Evolutionary conservation across 179 eudicot genomes (phyloP).

Genomic region (Spinacia oleracea): DNA sequence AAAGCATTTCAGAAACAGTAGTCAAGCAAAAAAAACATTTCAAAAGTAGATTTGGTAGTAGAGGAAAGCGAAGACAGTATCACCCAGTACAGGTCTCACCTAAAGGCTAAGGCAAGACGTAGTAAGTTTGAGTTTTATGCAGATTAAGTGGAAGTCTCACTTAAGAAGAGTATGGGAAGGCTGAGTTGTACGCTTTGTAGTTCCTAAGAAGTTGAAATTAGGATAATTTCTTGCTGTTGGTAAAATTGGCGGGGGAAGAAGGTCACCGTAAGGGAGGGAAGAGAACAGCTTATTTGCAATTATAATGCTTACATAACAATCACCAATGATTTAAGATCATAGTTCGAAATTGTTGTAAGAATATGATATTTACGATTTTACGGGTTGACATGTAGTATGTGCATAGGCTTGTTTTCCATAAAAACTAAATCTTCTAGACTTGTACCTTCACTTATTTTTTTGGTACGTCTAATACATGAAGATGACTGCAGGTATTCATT

Average conservation of each 20-base stretch:
- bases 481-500: conserved; percentile 78
- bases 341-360: neutral
- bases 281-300: neutral
- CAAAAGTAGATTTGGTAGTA: neutral
- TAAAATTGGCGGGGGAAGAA: neutral
- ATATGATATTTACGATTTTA: neutral
- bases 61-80: neutral
- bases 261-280: neutral
- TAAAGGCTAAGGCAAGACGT: neutral
- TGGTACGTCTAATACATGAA: conserved; percentile 16
- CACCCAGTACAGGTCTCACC: neutral
- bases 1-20: neutral
- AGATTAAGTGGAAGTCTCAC: neutral
- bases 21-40: neutral
- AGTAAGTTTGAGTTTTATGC: neutral
- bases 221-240: neutral
- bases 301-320: neutral
- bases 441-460: neutral
- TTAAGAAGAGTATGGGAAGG: neutral
- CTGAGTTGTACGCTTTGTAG: neutral
- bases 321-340: neutral
- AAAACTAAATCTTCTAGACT: neutral
- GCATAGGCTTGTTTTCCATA: neutral
- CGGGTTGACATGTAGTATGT: neutral
- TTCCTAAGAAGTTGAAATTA: neutral